phyloP scores from a whole-genome alignment of 2,329 filamentous ascomycete genomes.

The Epicoccum nigrum region DNA sequence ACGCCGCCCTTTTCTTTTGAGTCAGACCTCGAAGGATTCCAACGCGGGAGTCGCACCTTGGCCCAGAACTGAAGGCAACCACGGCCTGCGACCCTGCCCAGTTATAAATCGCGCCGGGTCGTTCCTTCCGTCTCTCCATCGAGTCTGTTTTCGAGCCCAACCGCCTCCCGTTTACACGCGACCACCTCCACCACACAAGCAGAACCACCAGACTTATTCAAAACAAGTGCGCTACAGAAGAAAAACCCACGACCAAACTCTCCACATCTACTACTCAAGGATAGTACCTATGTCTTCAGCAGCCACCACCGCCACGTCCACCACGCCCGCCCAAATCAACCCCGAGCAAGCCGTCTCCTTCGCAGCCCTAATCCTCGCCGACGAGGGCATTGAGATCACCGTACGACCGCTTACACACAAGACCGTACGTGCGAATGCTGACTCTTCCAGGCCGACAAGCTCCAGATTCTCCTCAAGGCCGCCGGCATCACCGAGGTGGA shows the following conservation, averaged over 20 bases:
- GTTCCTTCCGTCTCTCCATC: not conserved
- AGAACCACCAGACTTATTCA: no score
- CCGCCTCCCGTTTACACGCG: not conserved
- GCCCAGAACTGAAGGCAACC: no score
- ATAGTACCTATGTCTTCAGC: not conserved
- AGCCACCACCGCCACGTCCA: not conserved
- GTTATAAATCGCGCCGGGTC: not conserved
- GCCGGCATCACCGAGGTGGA: constrained; percentile 86
- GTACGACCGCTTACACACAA: no score
- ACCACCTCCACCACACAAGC: no score
- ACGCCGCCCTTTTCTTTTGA: constrained; percentile 15
- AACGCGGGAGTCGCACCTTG: no score
- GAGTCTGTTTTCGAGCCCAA: not conserved
- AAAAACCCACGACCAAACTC: no score
- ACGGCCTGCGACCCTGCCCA: not conserved
- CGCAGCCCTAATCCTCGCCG: constrained; percentile 97
- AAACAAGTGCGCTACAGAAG: no score
- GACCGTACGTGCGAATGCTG: no score
- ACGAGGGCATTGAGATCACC: constrained; percentile 94
- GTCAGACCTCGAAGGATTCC: constrained; percentile 1
- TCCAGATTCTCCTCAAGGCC: constrained; percentile 87
- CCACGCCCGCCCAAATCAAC: constrained; percentile 11
- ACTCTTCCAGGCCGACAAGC: no score
- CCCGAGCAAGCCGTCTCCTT: constrained; percentile 76
- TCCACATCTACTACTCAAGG: not conserved